Base-by-base conservation (phyloP, 1,284 basidiomycete genomes). In the Cystobasidium sp. region DNA sequence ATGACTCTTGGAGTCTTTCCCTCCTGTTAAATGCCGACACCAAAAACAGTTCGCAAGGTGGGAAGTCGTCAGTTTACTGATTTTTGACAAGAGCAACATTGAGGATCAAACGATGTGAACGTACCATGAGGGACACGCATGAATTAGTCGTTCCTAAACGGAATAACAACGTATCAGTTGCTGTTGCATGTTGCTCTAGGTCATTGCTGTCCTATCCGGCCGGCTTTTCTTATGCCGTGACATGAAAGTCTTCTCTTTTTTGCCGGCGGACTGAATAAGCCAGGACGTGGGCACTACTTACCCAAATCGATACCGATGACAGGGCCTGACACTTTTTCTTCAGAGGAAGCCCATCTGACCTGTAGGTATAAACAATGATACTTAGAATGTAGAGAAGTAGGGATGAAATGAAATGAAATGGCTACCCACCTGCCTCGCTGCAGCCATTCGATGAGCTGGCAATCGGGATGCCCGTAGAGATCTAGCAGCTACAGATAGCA, bases 1-100 rank as follows among this genome's bases (percentile, higher is more conserved):
- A 99, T 91, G 78, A 99, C 96, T 79, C 93, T 91, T 72, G 95
- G 88, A 61, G 89, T 91, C 86, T 94, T 91, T 81, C 94, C 95
- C 86, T 97, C 95, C 92, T 95, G 97, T 78, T 95, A 87, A 43
- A 22, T 44, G 47, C 22, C 10, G 9, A 41, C 59, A 41, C n/a
- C 22, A 31, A 58, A 31, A 58, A 51, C 43, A 39, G 18, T 24
- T 18, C 49, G 55, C 51, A 20, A 53, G n/a, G 14, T 16, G 46
- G 39, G n/a, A 53, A 18, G 37, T 68, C 73, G 63, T 51, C 52
- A n/a, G 20, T n/a, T n/a, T n/a, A n/a, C n/a, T n/a, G n/a, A n/a
- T n/a, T n/a, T n/a, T n/a, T n/a, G n/a, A n/a, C n/a, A n/a, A n/a
- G n/a, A n/a, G n/a, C n/a, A n/a, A n/a, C n/a, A n/a, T n/a, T n/a